phyloP scores from a whole-genome alignment of 139 green algal species.

The Tetraselmis chui region DNA sequence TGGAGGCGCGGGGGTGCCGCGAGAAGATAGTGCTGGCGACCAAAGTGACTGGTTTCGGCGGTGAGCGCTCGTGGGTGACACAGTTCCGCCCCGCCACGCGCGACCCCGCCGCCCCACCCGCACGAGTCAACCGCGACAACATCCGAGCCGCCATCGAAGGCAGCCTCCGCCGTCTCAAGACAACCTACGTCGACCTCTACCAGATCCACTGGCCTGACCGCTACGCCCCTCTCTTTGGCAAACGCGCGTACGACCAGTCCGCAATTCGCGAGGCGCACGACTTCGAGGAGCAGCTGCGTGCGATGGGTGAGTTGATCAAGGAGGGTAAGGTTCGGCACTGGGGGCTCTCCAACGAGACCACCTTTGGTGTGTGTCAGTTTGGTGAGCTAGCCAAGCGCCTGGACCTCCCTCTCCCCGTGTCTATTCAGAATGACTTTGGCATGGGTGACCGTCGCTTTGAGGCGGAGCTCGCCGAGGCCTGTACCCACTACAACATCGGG shows the following conservation, averaged over 20 bases:
- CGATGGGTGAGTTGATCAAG: slow-evolving; percentile 55
- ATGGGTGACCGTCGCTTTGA: slow-evolving; percentile 50
- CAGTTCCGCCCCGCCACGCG: neutral
- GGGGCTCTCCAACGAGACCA: slow-evolving; percentile 79
- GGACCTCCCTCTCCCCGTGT: slow-evolving; percentile 50
- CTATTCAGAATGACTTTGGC: slow-evolving; percentile 77
- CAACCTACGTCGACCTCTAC: slow-evolving; percentile 63
- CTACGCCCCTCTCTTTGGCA: slow-evolving; percentile 52
- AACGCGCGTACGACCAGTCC: slow-evolving; percentile 40
- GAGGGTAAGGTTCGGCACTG: slow-evolving; percentile 75
- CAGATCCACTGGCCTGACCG: slow-evolving; percentile 70
- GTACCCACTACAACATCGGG: slow-evolving; percentile 54
- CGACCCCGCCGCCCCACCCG: neutral
- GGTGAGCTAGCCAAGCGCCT: slow-evolving; percentile 49
- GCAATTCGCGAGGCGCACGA: slow-evolving; percentile 18
- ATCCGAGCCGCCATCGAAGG: slow-evolving; percentile 45
- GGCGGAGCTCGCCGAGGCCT: slow-evolving; percentile 48
- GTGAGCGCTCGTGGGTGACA: neutral
- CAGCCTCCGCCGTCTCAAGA: slow-evolving; percentile 47
- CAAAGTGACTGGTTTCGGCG: slow-evolving; percentile 56
- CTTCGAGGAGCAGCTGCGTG: slow-evolving; percentile 45
- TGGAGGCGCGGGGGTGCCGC: slow-evolving; percentile 42
- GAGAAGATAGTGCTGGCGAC: slow-evolving; percentile 69
- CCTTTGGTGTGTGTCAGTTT: slow-evolving; percentile 59
- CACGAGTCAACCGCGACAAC: slow-evolving; percentile 27